Conservation (phyloP, 2,329 filamentous ascomycete species). For the Colletotrichum nymphaeae region DNA sequence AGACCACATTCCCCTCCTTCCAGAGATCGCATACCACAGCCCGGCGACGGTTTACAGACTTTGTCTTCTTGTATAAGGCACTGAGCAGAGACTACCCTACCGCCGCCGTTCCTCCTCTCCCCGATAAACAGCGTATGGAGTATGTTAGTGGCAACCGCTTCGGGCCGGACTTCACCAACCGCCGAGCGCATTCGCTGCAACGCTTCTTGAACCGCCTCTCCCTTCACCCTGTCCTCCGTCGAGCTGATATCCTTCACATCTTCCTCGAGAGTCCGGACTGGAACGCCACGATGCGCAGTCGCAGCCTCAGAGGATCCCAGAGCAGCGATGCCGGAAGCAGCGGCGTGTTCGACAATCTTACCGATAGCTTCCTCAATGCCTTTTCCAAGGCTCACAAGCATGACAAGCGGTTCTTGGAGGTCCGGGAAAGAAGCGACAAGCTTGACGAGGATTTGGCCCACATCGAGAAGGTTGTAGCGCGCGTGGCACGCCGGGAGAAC, state of each 20-base stretch:
- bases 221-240: constrained; percentile 88
- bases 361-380: constrained; percentile 96
- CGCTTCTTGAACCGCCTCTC: constrained; percentile 90
- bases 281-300: constrained; percentile 93
- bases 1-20: constrained; percentile 97
- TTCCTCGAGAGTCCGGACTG: constrained; percentile 96
- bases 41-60: constrained; percentile 95
- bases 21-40: constrained; percentile 83
- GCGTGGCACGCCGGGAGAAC: constrained; percentile 86
- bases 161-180: constrained; percentile 88
- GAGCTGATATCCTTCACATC: constrained; percentile 83
- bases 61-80: constrained; percentile 94
- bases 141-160: constrained; percentile 98
- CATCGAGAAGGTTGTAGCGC: constrained; percentile 94
- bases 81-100: constrained; percentile 89
- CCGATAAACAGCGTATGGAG: constrained; percentile 99
- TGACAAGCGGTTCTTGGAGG: constrained; percentile 93
- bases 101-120: constrained; percentile 91
- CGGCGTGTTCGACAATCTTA: constrained; percentile 93
- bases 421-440: constrained; percentile 92
- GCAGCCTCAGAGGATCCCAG: constrained; percentile 73
- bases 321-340: constrained; percentile 61
- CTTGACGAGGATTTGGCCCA: constrained; percentile 92
- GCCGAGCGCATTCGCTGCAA: constrained; percentile 89
- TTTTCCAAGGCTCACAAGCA: constrained; percentile 97